These are phyloP conservation scores for Nicotiana knightiana DNA, from an alignment of 257 asterid species.

Conservation along the genomic window DNA sequence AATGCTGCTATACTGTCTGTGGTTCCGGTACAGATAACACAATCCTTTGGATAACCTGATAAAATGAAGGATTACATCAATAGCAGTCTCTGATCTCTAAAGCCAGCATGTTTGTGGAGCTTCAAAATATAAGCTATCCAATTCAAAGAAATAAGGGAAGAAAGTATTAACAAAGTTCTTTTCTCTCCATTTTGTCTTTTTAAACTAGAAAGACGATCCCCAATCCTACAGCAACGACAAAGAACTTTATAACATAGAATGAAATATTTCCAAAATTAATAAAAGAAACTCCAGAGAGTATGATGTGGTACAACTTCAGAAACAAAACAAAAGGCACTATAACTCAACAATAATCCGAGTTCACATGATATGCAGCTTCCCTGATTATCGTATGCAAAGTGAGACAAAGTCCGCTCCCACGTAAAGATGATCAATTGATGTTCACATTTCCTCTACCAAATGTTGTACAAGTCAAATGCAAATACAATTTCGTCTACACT, in stretches of 20 bases:
- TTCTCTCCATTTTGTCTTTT: neutral
- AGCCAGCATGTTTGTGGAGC: neutral
- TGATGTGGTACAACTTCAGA: neutral
- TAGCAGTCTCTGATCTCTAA: neutral
- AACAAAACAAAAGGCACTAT: neutral
- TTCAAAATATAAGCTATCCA: neutral
- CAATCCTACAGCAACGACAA: neutral
- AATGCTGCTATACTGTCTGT: conserved; percentile 96
- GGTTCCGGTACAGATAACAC: conserved; percentile 86
- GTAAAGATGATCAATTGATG: neutral
- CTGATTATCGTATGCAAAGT: neutral
- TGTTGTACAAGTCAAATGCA: neutral
- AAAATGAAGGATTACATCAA: neutral
- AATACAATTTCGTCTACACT: neutral
- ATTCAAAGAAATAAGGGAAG: neutral
- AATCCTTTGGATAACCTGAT: conserved; percentile 67
- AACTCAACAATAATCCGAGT: neutral
- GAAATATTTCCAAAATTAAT: neutral
- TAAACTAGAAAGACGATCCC: neutral
- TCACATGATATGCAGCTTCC: neutral
- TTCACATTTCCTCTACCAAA: neutral
- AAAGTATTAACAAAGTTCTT: neutral
- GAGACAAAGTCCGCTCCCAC: neutral
- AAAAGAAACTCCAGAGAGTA: neutral
- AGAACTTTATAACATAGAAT: neutral